Conservation (phyloP, 768 basidiomycete species). For the Coprinellus aureogranulatus region DNA sequence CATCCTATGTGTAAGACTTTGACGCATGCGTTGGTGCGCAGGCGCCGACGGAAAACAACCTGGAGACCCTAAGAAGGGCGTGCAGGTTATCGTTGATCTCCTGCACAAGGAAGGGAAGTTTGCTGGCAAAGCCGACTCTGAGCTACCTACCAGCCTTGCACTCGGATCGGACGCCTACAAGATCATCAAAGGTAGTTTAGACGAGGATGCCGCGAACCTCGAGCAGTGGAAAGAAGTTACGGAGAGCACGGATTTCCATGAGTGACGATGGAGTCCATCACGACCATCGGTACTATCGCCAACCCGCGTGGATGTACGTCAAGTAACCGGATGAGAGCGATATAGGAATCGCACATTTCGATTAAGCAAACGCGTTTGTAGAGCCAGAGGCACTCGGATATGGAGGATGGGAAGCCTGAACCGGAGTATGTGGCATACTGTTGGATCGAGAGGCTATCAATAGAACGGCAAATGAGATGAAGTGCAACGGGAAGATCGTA, state of each 20-base stretch:
- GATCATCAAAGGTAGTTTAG: not conserved
- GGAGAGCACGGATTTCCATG: not conserved
- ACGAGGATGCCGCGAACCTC: not conserved
- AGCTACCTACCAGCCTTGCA: not conserved
- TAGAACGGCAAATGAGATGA: too few relatives aligned
- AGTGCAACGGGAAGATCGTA: too few relatives aligned
- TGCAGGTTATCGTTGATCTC: slow-evolving; percentile 32
- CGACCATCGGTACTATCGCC: too few relatives aligned
- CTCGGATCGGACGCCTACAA: not conserved
- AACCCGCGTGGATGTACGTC: too few relatives aligned
- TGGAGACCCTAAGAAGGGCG: slow-evolving; percentile 36
- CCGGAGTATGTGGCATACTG: too few relatives aligned
- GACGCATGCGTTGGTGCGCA: slow-evolving; percentile 7
- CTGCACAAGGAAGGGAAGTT: not conserved
- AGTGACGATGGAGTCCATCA: too few relatives aligned
- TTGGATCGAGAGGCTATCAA: too few relatives aligned
- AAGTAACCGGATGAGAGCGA: too few relatives aligned
- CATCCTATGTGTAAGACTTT: not conserved
- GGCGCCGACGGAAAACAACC: slow-evolving; percentile 35
- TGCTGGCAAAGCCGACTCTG: not conserved
- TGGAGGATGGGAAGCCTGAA: too few relatives aligned
- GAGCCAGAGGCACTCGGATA: too few relatives aligned
- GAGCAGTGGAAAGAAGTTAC: not conserved
- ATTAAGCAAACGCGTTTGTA: too few relatives aligned
- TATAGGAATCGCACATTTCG: too few relatives aligned